Base-by-base conservation (phyloP, 139 green algal species). In the Chlamydomonas sp. region DNA sequence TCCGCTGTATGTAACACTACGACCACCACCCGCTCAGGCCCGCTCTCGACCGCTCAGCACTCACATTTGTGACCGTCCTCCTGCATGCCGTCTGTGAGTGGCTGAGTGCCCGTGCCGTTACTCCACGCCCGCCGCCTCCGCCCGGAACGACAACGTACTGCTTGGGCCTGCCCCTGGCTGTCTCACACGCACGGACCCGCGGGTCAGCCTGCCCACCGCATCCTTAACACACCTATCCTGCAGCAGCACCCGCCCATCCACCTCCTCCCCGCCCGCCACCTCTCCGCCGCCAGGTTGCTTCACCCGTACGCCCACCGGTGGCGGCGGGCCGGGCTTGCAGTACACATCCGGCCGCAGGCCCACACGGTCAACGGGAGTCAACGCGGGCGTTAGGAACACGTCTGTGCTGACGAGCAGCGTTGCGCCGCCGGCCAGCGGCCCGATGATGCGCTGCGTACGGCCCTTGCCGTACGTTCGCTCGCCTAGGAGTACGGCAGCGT, bases 401-500 rank as follows among this genome's bases (percentile, higher is more conserved):
- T 87, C 62, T 0, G 85, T 89, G 4, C 95, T 97, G 57, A 98
- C 94, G 80, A 98, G 97, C 67, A 98, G 85, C 2, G 91, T 95
- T 5, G 92, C 93, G 60, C 94, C 95, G 83, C 97, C 96, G 61
- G 86, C 95, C 17, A 78, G 62, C 76, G 90, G 76, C 73, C 89
- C 83, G 60, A 93, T 69, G 12, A 94, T 85, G 64, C 88, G 95
- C 89, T 96, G 94, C 1, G 90, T 95, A 78, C 89, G 89, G 86
- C 97, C 97, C 90, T 99, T 99, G 79, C 97, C 97, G 79, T 93
- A 99, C 10, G 97, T 98, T 14, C 78, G 79, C 17, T 98, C 94
- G 66, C 96, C 96, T 9, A 93, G 68, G 10, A 98, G 79, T 64
- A 79, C 80, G 17, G 96, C 96, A 20, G 93, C 85, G 4, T 90